These are phyloP conservation scores for Pisolithus albus DNA, from an alignment of 768 basidiomycete species.

Conservation along the genomic window DNA sequence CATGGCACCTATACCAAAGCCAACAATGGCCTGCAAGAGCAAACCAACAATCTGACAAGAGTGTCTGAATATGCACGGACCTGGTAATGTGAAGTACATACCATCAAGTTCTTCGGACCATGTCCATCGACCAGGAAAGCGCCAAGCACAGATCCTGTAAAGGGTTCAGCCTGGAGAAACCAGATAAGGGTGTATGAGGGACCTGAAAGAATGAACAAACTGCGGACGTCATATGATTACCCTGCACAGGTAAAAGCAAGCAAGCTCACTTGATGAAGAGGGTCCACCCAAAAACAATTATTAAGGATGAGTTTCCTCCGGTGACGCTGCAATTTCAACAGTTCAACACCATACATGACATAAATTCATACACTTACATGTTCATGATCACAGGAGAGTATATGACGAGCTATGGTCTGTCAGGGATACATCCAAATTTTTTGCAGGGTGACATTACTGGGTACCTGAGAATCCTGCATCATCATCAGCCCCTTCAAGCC, in stretches of 20 bases:
- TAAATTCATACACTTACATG: conserved; percentile 32
- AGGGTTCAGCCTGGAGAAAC: conserved; percentile 3
- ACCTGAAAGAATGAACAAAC: conserved; percentile 64
- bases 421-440: conserved; percentile 3
- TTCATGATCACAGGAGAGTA: conserved; percentile 74
- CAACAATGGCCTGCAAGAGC: conserved; percentile 59
- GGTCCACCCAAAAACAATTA: conserved; percentile 74
- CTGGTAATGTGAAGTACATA: conserved; percentile 15
- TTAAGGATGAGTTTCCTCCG: conserved; percentile 42
- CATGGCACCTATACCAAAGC: conserved; percentile 86
- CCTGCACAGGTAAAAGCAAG: conserved; percentile 23
- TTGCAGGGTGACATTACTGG: conserved; percentile 36
- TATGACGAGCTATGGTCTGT: conserved; percentile 54
- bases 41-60: conserved; percentile 55
- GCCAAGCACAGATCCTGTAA: conserved; percentile 53
- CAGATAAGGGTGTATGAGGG: not conserved
- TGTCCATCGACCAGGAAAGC: conserved; percentile 72
- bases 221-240: conserved; percentile 27
- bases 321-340: conserved; percentile 42
- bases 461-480: conserved; percentile 36
- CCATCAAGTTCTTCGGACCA: conserved; percentile 71
- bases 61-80: not conserved
- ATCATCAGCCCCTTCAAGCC: not conserved
- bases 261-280: conserved; percentile 69
- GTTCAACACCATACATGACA: not conserved